These are phyloP conservation scores for Fusarium musae DNA, from an alignment of 2,329 filamentous ascomycete species.

Conservation along the genomic window DNA sequence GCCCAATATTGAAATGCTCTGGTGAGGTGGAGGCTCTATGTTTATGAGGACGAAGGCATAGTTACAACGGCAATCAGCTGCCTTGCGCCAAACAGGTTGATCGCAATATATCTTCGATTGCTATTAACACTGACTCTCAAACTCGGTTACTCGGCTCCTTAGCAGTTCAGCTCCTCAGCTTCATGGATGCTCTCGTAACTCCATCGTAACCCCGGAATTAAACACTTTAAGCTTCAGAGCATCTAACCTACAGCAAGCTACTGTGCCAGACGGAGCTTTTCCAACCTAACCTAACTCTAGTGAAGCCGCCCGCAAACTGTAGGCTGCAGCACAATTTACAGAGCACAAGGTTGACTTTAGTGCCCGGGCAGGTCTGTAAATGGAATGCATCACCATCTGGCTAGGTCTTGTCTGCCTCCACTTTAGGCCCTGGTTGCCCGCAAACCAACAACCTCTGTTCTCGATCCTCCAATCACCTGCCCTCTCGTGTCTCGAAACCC, in stretches of 20 bases:
- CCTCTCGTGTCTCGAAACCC: slow-evolving; percentile 39
- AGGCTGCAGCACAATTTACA: slow-evolving; percentile 15
- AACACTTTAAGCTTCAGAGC: not conserved
- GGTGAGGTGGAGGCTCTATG: not conserved
- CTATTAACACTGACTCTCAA: not conserved
- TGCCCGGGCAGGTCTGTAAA: slow-evolving; percentile 8
- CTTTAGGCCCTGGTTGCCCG: slow-evolving; percentile 32
- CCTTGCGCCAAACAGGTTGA: not conserved
- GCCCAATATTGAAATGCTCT: not conserved
- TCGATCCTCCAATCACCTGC: slow-evolving; percentile 43
- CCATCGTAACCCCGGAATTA: not conserved
- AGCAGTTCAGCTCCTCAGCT: not conserved
- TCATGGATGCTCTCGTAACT: not conserved
- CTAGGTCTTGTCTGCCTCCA: slow-evolving; percentile 29
- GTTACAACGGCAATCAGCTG: not conserved
- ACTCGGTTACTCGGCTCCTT: not conserved
- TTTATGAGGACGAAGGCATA: not conserved
- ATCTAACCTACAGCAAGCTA: not conserved
- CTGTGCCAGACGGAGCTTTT: not conserved
- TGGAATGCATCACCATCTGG: slow-evolving; percentile 33
- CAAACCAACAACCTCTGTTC: slow-evolving; percentile 26
- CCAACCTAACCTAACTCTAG: not conserved
- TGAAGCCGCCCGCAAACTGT: slow-evolving; percentile 10
- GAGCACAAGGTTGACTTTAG: slow-evolving; percentile 8
- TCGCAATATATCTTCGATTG: not conserved